phyloP scores from a whole-genome alignment of 352 stramenopile genomes.

The Phytophthora lateralis region DNA sequence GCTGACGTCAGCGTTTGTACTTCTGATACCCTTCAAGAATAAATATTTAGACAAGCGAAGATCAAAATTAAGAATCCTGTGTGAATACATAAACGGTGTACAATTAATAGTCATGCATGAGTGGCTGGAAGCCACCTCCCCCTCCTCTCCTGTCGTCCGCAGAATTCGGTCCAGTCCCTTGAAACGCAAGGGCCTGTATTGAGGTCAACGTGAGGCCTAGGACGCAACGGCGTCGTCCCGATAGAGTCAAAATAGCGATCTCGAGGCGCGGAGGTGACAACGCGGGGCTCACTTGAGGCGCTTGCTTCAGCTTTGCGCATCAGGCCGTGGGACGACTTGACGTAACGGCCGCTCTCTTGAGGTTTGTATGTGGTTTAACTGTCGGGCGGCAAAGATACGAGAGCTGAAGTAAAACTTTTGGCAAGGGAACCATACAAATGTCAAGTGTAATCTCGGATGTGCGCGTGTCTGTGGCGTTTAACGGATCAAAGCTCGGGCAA shows the following conservation, averaged over 20 bases:
- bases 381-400: constrained; percentile 27
- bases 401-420: constrained; percentile 23
- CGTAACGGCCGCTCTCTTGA: constrained; percentile 25
- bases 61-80: not conserved
- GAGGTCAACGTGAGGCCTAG: constrained; percentile 14
- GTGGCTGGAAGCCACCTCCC: constrained; percentile 28
- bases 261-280: constrained; percentile 16
- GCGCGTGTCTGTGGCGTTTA: constrained; percentile 29
- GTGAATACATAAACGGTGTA: not conserved
- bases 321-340: constrained; percentile 15
- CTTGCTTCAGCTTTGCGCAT: constrained; percentile 24
- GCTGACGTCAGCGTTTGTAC: constrained; percentile 32
- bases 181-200: constrained; percentile 34
- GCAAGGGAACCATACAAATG: constrained; percentile 22
- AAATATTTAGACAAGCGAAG: constrained; percentile 2
- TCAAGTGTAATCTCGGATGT: constrained; percentile 12
- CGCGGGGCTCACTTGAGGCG: constrained; percentile 12
- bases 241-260: constrained; percentile 34
- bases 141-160: constrained; percentile 23
- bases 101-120: constrained; percentile 14
- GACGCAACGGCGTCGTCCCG: constrained; percentile 2
- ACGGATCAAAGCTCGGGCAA: constrained; percentile 4
- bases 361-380: constrained; percentile 28
- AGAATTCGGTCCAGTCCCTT: constrained; percentile 27
- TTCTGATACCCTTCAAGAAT: constrained; percentile 12